Conservation (phyloP, 202 grass and related monocot species). For the Musa balbisiana region DNA sequence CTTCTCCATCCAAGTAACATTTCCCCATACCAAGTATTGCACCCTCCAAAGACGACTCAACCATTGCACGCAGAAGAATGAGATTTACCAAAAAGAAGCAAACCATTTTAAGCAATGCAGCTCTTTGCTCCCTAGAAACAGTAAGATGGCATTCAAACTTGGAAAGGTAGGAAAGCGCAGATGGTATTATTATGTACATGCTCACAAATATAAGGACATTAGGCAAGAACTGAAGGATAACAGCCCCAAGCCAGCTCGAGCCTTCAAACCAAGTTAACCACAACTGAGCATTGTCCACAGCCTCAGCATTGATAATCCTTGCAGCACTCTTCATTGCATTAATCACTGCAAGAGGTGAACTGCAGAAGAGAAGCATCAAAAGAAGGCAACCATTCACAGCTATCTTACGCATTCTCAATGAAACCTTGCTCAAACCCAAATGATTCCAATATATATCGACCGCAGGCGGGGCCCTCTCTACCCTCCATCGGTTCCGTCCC, state of each 20-base stretch:
- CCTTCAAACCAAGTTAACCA: constrained; percentile 87
- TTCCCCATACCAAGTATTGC: constrained; percentile 77
- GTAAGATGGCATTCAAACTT: constrained; percentile 98
- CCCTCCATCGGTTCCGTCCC: constrained; percentile 67
- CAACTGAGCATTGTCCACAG: constrained; percentile 83
- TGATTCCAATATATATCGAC: constrained; percentile 99
- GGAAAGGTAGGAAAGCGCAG: constrained; percentile 77
- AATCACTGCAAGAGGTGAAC: constrained; percentile 83
- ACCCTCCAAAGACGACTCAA: constrained; percentile 85
- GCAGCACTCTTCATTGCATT: constrained; percentile 84
- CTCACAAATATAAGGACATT: constrained; percentile 90
- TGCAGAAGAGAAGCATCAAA: constrained; percentile 91
- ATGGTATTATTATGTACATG: constrained; percentile 96
- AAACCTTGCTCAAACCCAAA: constrained; percentile 76
- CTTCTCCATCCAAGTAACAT: constrained; percentile 69
- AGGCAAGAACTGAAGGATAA: constrained; percentile 82
- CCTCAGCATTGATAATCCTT: constrained; percentile 86
- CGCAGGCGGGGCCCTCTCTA: constrained; percentile 84
- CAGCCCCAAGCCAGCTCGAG: constrained; percentile 92
- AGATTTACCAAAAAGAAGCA: constrained; percentile 99
- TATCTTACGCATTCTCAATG: constrained; percentile 56
- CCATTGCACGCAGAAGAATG: constrained; percentile 64
- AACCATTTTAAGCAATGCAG: constrained; percentile 93
- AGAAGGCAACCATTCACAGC: constrained; percentile 89
- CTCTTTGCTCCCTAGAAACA: constrained; percentile 82